Evolutionary conservation across 2,329 filamentous ascomycete genomes (phyloP).

Genomic region (Coniochaeta sp.): DNA sequence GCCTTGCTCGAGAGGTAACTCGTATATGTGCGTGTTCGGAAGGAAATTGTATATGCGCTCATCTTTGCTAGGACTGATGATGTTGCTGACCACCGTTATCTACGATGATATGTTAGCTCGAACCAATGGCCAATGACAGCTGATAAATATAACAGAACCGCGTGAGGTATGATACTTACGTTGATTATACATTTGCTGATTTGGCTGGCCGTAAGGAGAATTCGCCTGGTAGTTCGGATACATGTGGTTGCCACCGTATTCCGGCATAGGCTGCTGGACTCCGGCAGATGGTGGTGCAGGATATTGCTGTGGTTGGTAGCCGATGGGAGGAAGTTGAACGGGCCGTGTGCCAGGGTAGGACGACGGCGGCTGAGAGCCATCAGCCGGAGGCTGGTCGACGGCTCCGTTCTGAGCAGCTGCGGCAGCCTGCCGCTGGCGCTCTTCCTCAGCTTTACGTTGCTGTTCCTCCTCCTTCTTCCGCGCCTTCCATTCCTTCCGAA

Average conservation of each 20-base stretch:
- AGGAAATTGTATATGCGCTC: background rate
- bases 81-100: slow-evolving; percentile 19
- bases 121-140: slow-evolving; percentile 1
- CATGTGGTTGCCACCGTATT: slow-evolving; percentile 48
- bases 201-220: slow-evolving; percentile 49
- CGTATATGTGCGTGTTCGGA: background rate
- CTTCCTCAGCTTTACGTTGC: slow-evolving; percentile 81
- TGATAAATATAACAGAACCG: background rate
- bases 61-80: slow-evolving; percentile 3
- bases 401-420: slow-evolving; percentile 38
- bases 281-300: slow-evolving; percentile 50
- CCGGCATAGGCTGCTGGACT: slow-evolving; percentile 45
- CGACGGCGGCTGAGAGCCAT: slow-evolving; percentile 47
- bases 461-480: slow-evolving; percentile 98
- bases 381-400: slow-evolving; percentile 37
- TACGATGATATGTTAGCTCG: slow-evolving; percentile 9
- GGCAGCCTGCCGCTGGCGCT: slow-evolving; percentile 55
- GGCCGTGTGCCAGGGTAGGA: slow-evolving; percentile 49
- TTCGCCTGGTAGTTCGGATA: slow-evolving; percentile 51
- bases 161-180: slow-evolving; percentile 28
- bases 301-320: slow-evolving; percentile 62
- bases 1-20: background rate
- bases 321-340: slow-evolving; percentile 67
- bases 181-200: slow-evolving; percentile 53
- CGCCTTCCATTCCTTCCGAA: slow-evolving; percentile 97